Evolutionary conservation across 768 basidiomycete genomes (phyloP).

Genomic region (Rhizopogon rudus): DNA sequence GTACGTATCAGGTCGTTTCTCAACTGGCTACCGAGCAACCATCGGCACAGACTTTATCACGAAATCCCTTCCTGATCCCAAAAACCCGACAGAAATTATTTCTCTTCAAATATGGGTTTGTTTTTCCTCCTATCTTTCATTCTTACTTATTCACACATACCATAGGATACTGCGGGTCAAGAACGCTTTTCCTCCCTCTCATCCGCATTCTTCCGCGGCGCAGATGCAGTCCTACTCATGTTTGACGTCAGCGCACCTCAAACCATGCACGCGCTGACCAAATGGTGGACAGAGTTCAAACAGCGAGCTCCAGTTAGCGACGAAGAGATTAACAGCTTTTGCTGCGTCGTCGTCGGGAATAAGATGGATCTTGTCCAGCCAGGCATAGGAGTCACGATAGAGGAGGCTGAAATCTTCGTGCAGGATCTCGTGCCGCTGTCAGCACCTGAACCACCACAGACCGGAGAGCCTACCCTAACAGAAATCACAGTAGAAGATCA

Average conservation of each 20-base stretch:
- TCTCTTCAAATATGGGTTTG: constrained; percentile 67
- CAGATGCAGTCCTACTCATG: constrained; percentile 77
- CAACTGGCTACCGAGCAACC: constrained; percentile 74
- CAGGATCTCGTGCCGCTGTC: constrained; percentile 49
- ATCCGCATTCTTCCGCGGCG: constrained; percentile 79
- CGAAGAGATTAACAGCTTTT: constrained; percentile 57
- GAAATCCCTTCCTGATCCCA: constrained; percentile 64
- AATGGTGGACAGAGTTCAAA: constrained; percentile 81
- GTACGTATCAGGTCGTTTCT: constrained; percentile 76
- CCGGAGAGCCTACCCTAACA: constrained; percentile 10
- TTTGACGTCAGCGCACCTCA: constrained; percentile 72
- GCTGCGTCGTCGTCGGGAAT: constrained; percentile 72
- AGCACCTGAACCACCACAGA: constrained; percentile 7
- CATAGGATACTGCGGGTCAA: constrained; percentile 81
- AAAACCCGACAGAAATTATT: constrained; percentile 47
- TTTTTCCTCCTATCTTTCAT: constrained; percentile 5
- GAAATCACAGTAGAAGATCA: constrained; percentile 12
- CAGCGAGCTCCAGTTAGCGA: constrained; percentile 62
- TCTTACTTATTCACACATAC: not conserved
- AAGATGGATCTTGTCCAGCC: constrained; percentile 57
- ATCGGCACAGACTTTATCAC: constrained; percentile 89
- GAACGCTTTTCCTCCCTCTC: constrained; percentile 84
- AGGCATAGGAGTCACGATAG: constrained; percentile 26
- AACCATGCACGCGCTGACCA: constrained; percentile 51
- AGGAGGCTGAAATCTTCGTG: constrained; percentile 49